These are phyloP conservation scores for Neocucurbitaria cava DNA, from an alignment of 2,329 filamentous ascomycete species.

Conservation along the genomic window DNA sequence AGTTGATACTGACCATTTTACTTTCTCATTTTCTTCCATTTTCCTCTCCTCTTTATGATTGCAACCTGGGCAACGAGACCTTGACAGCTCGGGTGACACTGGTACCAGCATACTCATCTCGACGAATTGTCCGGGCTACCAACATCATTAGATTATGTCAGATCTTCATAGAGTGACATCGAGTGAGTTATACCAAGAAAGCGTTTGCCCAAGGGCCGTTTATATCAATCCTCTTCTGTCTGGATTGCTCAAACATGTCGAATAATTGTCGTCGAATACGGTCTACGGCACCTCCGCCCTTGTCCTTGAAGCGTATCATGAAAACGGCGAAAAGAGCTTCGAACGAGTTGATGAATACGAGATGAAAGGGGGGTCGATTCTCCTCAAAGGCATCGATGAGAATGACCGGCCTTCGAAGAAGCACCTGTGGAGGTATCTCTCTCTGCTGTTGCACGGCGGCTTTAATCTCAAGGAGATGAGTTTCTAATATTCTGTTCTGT, in stretches of 20 bases:
- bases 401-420: too few species aligned
- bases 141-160: background rate
- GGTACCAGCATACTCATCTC: constrained; percentile 1
- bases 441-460: too few species aligned
- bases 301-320: constrained; percentile 1
- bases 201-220: background rate
- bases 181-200: background rate
- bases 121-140: constrained; percentile 1
- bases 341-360: background rate
- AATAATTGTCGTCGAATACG: background rate
- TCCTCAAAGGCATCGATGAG: too few species aligned
- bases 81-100: background rate
- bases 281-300: background rate
- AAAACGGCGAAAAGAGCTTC: background rate
- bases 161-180: background rate
- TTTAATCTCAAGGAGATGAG: too few species aligned
- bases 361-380: constrained; percentile 1
- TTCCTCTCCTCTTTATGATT: background rate
- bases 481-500: too few species aligned
- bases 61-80: background rate
- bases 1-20: background rate
- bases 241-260: background rate
- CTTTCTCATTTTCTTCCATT: background rate
- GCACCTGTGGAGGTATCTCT: too few species aligned
- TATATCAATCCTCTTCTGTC: background rate